Evolutionary conservation across 768 basidiomycete genomes (phyloP), one percentile per base, ranked within the genome.

Genomic region (Lyophyllum atratum): DNA sequence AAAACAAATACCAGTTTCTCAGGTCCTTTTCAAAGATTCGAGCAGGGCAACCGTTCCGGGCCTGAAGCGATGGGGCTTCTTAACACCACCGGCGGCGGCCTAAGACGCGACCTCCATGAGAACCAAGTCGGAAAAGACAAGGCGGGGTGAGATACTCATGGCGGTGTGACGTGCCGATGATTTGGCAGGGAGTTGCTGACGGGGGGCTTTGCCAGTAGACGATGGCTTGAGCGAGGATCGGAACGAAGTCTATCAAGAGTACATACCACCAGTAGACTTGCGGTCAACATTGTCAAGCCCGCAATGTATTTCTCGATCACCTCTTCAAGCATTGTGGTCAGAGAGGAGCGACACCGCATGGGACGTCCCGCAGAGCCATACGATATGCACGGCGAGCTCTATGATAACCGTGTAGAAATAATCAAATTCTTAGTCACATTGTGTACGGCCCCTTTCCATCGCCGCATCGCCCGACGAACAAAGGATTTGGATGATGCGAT

Each of bases 41-140:
- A n/a, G 91, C 68, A 95, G 89, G 56, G 93, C 93, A 71, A 95
- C 93, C 49, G 93, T 95, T 75, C 93, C 87, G 10, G 87, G 87
- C 68, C 87, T 79, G 83, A 92, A 95, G 57, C 92, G 82, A 83
- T 95, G 93, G 57, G 93, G 92, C 83, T 94, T 95, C 89, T 95
- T 95, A 59, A 95, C 93, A 82, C 93, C 94, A 76, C 93, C 93
- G 62, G 93, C 85, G 54, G 86, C 80, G 70, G 85, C 68, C 88
- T 85, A 64, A 73, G 69, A 44, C 9, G 17, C 8, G 22, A 14
- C 76, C 21, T 7, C 14, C 37, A 68, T 55, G 72, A 46, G 17
- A 55, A 37, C 61, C 73, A 44, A 50, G 39, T 51, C n/a, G 24
- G 31, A 39, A 69, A 74, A 74, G 69, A 74, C 74, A 66, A 76